Base-by-base conservation (phyloP, 169 alveolate genomes). In the Cyclospora cayetanensis region DNA sequence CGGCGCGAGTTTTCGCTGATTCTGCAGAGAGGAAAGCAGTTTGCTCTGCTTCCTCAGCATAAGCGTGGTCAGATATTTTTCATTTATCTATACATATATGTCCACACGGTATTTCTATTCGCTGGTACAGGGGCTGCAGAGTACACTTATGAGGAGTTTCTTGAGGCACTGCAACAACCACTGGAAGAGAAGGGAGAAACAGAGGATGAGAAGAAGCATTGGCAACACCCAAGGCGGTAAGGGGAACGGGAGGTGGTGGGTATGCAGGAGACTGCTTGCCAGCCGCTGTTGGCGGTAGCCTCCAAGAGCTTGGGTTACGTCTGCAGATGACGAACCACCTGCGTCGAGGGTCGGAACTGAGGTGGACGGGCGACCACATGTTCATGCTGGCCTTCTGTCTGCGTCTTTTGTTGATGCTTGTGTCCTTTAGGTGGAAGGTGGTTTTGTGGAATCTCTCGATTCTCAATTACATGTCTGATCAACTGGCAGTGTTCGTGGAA, bases 401-500 rank as follows among this genome's bases (percentile, higher is more conserved):
- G 70, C 60, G 7, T 46, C n/a, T 11, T 55, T 22, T 20, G 7
- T 55, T 5, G 34, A 11, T 55, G 70, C 31, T 9, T 22, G 9
- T 55, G 15, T 22, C 7, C 27, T 55, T 55, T 25, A 77, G 94
- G 9, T 90, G 94, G 94, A 90, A 90, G 22, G 94, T 90, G 12
- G 72, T 79, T n/a, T 18, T 90, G 60, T 90, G 94, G 94, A 79
- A 90, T 39, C n/a, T 83, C 34, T 22, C n/a, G 39, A 83, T 90
- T 15, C 39, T 34, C 39, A 90, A 90, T 82, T 60, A 31, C 84
- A 80, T 90, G 86, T n/a, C 63, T 29, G 94, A 79, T 35, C 34
- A 63, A 12, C 18, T 50, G 35, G 5, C 60, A 39, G 82, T 43
- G 20, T 90, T 90, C 43, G 27, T 77, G 27, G 92, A 90, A 25